Evolutionary conservation across 2,329 filamentous ascomycete genomes (phyloP), one percentile per base, ranked within the genome.

Genomic region (Penicillium sp.): DNA sequence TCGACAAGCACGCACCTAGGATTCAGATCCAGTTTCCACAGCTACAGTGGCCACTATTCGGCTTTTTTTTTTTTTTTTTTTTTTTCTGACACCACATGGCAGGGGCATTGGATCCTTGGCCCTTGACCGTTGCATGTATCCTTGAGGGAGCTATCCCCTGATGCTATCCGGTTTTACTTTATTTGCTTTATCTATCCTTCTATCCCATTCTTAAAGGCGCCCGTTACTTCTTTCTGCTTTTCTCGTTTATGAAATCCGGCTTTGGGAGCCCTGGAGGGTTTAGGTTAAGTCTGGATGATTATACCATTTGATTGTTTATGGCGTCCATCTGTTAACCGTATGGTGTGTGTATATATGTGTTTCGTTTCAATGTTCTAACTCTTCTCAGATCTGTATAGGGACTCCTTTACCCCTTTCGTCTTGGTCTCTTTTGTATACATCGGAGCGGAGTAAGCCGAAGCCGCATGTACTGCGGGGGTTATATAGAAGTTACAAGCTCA

Each of bases 1-100:
- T 34, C 71, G 71, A 50, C 66, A 63, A 44, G 56, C 43, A 50
- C 62, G 64, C 42, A 60, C 58, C 45, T 67, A 61, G 57, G 18
- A n/a, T 16, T 37, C 13, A 14, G 9, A 13, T 48, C 32, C 18
- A 32, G 18, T 35, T 26, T 51, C 34, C 24, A 38, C 48, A 39
- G 38, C 34, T 44, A 48, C 39, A 55, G 44, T 42, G 22, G 53
- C 50, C 44, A 47, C 34, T 42, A 52, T 14, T 37, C 18, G 55
- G 47, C 51, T 53, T 46, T 44, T 45, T 38, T 26, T 26, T n/a
- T n/a, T n/a, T n/a, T n/a, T n/a, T n/a, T n/a, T n/a, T n/a, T n/a
- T n/a, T n/a, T n/a, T n/a, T n/a, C n/a, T 55, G 24, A 37, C 31
- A 61, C 45, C 20, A 38, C 47, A 59, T 51, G 50, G 35, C 50